Percentiles rank a stretch among this genome's conserved stretches.
Conservation (phyloP, 2,329 filamentous ascomycete species). For the Aschersonia sp. region DNA sequence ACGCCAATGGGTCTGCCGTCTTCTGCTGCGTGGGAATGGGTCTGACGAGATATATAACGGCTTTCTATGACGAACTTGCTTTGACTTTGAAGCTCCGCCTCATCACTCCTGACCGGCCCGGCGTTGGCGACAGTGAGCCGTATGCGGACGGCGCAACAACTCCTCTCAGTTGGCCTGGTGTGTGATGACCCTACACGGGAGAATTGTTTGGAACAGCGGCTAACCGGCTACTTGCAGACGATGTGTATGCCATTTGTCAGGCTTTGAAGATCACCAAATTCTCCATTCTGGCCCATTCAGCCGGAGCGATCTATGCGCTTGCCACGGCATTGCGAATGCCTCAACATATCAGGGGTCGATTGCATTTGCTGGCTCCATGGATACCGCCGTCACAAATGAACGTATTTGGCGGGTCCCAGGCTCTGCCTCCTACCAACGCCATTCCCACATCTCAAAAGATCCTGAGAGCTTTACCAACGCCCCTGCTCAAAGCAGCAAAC, state of each 20-base stretch:
- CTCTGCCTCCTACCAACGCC: slow-evolving; percentile 64
- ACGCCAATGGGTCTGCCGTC: slow-evolving; percentile 79
- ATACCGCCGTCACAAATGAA: slow-evolving; percentile 92
- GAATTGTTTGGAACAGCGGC: slow-evolving; percentile 11
- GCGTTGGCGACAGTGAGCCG: slow-evolving; percentile 80
- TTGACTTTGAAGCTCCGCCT: slow-evolving; percentile 74
- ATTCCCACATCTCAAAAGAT: slow-evolving; percentile 88
- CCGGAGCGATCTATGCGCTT: slow-evolving; percentile 93
- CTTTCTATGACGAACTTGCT: slow-evolving; percentile 93
- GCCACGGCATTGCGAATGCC: slow-evolving; percentile 92
- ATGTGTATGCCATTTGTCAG: slow-evolving; percentile 90
- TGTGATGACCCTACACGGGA: slow-evolving; percentile 15
- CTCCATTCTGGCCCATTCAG: slow-evolving; percentile 88
- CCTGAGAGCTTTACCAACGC: slow-evolving; percentile 74
- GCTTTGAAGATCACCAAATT: slow-evolving; percentile 87
- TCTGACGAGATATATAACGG: slow-evolving; percentile 84
- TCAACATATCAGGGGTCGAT: slow-evolving; percentile 83
- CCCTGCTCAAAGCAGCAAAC: slow-evolving; percentile 86
- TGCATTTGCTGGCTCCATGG: slow-evolving; percentile 91
- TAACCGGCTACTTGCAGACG: slow-evolving; percentile 31
- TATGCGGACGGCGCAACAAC: slow-evolving; percentile 72
- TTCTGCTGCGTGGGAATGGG: slow-evolving; percentile 98
- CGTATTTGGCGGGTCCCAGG: slow-evolving; percentile 57
- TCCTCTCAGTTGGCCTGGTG: slow-evolving; percentile 87
- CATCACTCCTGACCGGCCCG: slow-evolving; percentile 87